phyloP scores from a whole-genome alignment of 2,329 filamentous ascomycete species.

The Simplicillium aogashimaense region DNA sequence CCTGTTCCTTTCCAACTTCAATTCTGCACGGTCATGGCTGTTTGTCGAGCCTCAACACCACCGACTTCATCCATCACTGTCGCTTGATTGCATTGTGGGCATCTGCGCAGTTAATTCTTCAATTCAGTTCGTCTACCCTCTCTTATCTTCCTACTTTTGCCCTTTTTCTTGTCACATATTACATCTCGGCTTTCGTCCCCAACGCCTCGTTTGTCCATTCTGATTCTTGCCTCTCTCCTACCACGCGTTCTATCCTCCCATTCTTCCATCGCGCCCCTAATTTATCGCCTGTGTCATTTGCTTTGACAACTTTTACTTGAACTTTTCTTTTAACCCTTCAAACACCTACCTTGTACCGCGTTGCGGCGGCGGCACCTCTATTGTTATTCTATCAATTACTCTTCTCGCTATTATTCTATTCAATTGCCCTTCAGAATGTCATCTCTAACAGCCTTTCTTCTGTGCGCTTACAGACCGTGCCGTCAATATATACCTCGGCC shows the following conservation, averaged over 20 bases:
- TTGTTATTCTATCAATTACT: slow-evolving; percentile 7
- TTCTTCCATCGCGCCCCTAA: no score
- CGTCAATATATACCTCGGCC: slow-evolving; percentile 9
- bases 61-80: neutral
- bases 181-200: slow-evolving; percentile 2
- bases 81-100: neutral
- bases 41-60: slow-evolving; percentile 7
- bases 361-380: no score
- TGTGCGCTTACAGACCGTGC: slow-evolving; percentile 37
- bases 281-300: no score
- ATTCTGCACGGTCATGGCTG: slow-evolving; percentile 2
- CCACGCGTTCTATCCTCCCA: slow-evolving; percentile 11
- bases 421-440: slow-evolving; percentile 26
- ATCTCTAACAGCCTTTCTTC: slow-evolving; percentile 47
- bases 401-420: no score
- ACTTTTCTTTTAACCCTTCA: no score
- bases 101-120: neutral
- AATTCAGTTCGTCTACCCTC: slow-evolving; percentile 1
- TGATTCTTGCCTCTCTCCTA: slow-evolving; percentile 4
- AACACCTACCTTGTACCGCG: no score
- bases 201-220: slow-evolving; percentile 1
- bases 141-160: slow-evolving; percentile 1
- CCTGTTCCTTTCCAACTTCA: slow-evolving; percentile 5
- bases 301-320: no score
- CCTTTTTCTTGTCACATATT: slow-evolving; percentile 6